Evolutionary conservation across 2,329 filamentous ascomycete species (phyloP).

Genomic region (Falciphora oryzae): DNA sequence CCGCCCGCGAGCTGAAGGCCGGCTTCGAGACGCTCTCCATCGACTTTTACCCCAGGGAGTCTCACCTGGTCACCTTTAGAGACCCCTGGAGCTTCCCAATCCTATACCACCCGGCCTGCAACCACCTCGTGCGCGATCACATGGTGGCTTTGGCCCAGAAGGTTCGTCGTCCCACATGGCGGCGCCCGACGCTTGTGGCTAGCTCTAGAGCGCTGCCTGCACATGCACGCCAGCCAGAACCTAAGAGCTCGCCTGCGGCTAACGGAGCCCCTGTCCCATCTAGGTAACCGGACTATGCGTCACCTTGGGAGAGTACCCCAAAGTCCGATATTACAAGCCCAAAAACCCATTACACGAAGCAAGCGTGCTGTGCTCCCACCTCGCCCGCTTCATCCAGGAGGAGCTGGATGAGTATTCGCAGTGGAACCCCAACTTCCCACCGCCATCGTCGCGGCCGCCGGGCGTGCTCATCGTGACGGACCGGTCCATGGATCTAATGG

Average conservation of each 20-base stretch:
- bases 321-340: conserved; percentile 85
- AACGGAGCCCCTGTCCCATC: conserved; percentile 14
- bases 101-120: conserved; percentile 86
- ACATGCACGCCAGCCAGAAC: background rate
- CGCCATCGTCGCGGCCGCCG: conserved; percentile 69
- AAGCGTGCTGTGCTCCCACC: conserved; percentile 75
- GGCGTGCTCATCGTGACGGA: conserved; percentile 84
- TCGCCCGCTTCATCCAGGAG: conserved; percentile 86
- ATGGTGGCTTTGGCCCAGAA: conserved; percentile 84
- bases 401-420: conserved; percentile 87
- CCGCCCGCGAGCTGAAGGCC: conserved; percentile 68
- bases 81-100: conserved; percentile 95
- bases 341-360: conserved; percentile 75
- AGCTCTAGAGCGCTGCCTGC: background rate
- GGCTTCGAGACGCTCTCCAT: conserved; percentile 77
- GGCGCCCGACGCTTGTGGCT: background rate
- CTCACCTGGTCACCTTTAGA: conserved; percentile 82
- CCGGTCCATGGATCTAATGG: conserved; percentile 84
- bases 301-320: conserved; percentile 87
- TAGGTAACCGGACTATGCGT: conserved; percentile 85
- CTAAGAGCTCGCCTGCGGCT: background rate
- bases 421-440: conserved; percentile 78
- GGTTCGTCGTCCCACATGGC: conserved; percentile 40
- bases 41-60: conserved; percentile 87
- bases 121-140: conserved; percentile 73